phyloP scores from a whole-genome alignment of 2,329 filamentous ascomycete species.

The Aspergillus hiratsukae region DNA sequence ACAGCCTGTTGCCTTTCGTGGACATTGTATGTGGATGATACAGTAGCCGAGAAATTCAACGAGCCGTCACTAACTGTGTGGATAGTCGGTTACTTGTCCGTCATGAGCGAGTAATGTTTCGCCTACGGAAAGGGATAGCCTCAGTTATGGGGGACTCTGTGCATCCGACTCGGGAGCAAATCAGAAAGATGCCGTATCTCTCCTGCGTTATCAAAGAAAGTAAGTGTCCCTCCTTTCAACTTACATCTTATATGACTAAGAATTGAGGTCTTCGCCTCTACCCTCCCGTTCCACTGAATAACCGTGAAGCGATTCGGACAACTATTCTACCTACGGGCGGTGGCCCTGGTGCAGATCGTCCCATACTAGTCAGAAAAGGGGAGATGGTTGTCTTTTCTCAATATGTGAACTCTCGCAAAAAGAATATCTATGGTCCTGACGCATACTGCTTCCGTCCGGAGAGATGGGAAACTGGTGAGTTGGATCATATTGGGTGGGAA shows the following conservation, averaged over 20 bases:
- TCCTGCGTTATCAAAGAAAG: conserved; percentile 9
- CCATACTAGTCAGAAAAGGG: conserved; percentile 26
- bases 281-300: conserved; percentile 37
- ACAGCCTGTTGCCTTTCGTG: conserved; percentile 19
- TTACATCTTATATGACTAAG: not conserved
- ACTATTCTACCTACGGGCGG: conserved; percentile 46
- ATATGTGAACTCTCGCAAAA: conserved; percentile 42
- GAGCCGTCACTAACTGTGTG: not conserved
- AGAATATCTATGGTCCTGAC: conserved; percentile 21
- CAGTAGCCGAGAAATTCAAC: too few species aligned
- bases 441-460: conserved; percentile 20
- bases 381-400: conserved; percentile 19
- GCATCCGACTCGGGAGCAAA: conserved; percentile 2
- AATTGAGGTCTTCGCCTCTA: conserved; percentile 29
- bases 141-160: not conserved
- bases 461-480: conserved; percentile 21
- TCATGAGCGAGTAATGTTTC: conserved; percentile 1
- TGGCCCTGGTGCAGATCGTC: conserved; percentile 47
- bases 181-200: conserved; percentile 14
- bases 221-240: not conserved
- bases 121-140: conserved; percentile 2
- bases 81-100: conserved; percentile 7
- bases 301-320: conserved; percentile 27
- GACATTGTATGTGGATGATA: conserved; percentile 11
- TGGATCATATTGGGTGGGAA: conserved; percentile 20